phyloP scores from a whole-genome alignment of 345 rosid species.

The Eucalyptus erythrocorys region DNA sequence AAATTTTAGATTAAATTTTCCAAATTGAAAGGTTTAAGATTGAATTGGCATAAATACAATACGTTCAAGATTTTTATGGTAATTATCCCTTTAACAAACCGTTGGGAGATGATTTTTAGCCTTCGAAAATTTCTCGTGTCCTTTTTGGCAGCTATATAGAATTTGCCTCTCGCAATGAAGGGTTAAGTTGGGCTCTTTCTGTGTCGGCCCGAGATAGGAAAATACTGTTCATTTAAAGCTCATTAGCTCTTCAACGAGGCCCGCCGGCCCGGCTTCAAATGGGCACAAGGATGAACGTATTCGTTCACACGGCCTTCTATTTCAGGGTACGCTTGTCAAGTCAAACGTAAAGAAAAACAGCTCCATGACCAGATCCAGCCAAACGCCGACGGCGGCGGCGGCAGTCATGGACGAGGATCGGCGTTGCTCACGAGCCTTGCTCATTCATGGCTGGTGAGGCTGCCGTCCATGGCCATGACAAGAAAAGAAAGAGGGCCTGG shows the following conservation, averaged over 20 bases:
- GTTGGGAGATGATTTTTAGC: background rate
- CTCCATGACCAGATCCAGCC: background rate
- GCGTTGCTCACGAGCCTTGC: background rate
- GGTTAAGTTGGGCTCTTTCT: background rate
- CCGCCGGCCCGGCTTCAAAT: background rate
- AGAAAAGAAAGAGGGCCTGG: background rate
- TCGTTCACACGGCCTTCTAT: background rate
- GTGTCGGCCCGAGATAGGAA: background rate
- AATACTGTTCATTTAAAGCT: background rate
- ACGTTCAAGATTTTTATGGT: background rate
- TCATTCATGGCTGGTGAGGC: background rate
- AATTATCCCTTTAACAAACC: background rate
- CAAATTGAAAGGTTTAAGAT: accelerated
- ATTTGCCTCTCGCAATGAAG: background rate
- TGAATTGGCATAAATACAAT: accelerated
- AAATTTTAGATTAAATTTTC: background rate
- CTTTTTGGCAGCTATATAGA: background rate
- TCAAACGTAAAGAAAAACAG: background rate
- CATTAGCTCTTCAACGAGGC: background rate
- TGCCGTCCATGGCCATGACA: background rate
- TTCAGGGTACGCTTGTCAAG: background rate
- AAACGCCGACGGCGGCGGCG: background rate
- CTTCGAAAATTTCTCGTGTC: background rate
- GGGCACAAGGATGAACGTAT: background rate
- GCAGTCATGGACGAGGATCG: background rate